A percentile compares a stretch with the other conserved stretches of the same genome.
phyloP scores from a whole-genome alignment of 768 basidiomycete genomes.

The Cystofilobasidium macerans region DNA sequence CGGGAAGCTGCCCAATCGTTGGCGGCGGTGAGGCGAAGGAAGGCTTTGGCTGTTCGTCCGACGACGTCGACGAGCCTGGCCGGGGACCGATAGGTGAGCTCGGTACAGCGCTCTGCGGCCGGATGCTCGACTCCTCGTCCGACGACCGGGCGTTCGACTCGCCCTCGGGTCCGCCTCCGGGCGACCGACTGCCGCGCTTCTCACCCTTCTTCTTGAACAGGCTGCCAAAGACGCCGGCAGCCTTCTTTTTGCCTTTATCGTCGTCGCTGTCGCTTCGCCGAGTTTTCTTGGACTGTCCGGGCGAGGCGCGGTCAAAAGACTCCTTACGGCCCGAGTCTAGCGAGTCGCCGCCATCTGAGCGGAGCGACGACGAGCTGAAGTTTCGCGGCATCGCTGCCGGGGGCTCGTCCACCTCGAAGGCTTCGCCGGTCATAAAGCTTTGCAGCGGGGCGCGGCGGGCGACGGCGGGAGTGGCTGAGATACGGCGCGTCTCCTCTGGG shows the following conservation, averaged over 20 bases:
- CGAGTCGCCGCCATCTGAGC: not conserved
- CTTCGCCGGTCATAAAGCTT: slow-evolving; percentile 12
- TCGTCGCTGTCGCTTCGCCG: slow-evolving; percentile 30
- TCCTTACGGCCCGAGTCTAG: slow-evolving; percentile 8
- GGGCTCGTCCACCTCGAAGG: not conserved
- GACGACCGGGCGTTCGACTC: slow-evolving; percentile 21
- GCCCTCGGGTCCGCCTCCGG: slow-evolving; percentile 47
- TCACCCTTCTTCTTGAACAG: slow-evolving; percentile 52
- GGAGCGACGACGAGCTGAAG: slow-evolving; percentile 6
- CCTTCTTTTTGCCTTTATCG: slow-evolving; percentile 43
- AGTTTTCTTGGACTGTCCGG: slow-evolving; percentile 35
- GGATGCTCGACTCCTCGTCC: not conserved
- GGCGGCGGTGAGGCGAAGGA: not conserved
- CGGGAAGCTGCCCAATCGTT: too few species aligned
- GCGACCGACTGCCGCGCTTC: slow-evolving; percentile 25
- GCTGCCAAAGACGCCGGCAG: slow-evolving; percentile 59
- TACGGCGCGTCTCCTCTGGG: slow-evolving; percentile 59
- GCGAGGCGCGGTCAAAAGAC: slow-evolving; percentile 30
- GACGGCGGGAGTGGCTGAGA: slow-evolving; percentile 67
- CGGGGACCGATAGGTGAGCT: not conserved
- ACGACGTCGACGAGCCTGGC: not conserved
- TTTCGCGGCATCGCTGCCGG: slow-evolving; percentile 2
- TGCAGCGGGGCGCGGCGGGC: slow-evolving; percentile 45
- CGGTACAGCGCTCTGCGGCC: not conserved
- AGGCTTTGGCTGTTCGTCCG: not conserved